These are phyloP conservation scores for Candida tibetensis DNA, from an alignment of 805 yeast genomes.

Conservation along the genomic window DNA sequence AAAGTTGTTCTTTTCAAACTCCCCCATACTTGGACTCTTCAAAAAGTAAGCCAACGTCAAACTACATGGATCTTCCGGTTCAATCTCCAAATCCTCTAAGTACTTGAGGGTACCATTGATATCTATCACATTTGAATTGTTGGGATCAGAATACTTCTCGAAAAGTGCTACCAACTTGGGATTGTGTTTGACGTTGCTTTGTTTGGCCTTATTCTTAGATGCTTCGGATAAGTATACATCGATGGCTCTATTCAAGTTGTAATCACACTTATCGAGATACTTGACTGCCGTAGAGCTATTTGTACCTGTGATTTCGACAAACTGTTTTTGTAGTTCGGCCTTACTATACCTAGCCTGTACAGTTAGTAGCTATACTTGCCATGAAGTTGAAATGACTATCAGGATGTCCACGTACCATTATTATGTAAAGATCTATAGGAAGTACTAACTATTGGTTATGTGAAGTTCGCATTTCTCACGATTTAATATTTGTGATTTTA, in stretches of 20 bases:
- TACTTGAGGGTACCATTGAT: slow-evolving; percentile 75
- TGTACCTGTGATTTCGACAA: slow-evolving; percentile 42
- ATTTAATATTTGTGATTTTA: too few species aligned
- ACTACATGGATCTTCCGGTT: slow-evolving; percentile 72
- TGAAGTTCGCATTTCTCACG: too few species aligned
- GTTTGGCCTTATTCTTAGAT: slow-evolving; percentile 4
- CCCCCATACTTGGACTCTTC: slow-evolving; percentile 64
- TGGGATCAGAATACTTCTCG: slow-evolving; percentile 30
- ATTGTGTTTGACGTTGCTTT: slow-evolving; percentile 5
- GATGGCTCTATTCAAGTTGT: slow-evolving; percentile 31
- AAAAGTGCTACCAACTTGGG: slow-evolving; percentile 29
- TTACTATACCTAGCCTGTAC: slow-evolving; percentile 4
- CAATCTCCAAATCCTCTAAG: slow-evolving; percentile 62
- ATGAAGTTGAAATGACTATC: too few species aligned
- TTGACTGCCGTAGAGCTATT: slow-evolving; percentile 31
- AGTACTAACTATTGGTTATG: too few species aligned
- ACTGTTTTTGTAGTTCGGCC: slow-evolving; percentile 26
- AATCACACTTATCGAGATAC: slow-evolving; percentile 30
- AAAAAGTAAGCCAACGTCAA: slow-evolving; percentile 69
- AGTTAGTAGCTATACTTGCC: slow-evolving; percentile 4
- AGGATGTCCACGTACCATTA: too few species aligned
- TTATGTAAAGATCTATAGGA: too few species aligned
- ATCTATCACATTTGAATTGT: slow-evolving; percentile 47
- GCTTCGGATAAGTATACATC: slow-evolving; percentile 23
- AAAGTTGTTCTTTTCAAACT: slow-evolving; percentile 50